phyloP scores from a whole-genome alignment of 768 basidiomycete genomes.

The Botryobasidium botryosum region DNA sequence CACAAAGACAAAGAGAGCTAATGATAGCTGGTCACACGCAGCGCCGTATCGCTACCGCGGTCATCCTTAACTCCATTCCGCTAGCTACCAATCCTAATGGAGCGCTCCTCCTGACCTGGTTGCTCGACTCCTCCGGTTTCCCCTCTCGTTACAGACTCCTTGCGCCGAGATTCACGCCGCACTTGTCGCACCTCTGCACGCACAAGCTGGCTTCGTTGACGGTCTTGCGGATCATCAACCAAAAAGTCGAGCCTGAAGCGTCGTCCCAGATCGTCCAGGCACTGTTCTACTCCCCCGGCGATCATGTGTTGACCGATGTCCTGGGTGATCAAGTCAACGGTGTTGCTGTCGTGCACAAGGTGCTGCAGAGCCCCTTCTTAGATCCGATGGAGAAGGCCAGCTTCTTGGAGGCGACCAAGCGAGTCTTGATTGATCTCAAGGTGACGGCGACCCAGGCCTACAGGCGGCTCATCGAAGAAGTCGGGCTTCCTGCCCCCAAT shows the following conservation, averaged over 20 bases:
- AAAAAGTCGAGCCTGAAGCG: slow-evolving; percentile 83
- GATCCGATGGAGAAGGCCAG: slow-evolving; percentile 47
- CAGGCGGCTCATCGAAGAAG: slow-evolving; percentile 24
- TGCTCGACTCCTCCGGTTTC: slow-evolving; percentile 87
- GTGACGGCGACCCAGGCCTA: slow-evolving; percentile 39
- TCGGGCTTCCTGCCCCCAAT: slow-evolving; percentile 30
- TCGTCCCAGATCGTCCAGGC: slow-evolving; percentile 75
- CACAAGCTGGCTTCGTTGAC: slow-evolving; percentile 95
- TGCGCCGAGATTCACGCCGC: slow-evolving; percentile 91
- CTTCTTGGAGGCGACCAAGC: slow-evolving; percentile 75
- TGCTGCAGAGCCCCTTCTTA: slow-evolving; percentile 73
- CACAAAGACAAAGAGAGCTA: neutral
- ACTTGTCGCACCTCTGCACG: slow-evolving; percentile 90
- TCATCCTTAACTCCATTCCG: slow-evolving; percentile 94
- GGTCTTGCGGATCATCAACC: slow-evolving; percentile 89
- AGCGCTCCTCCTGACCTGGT: slow-evolving; percentile 87
- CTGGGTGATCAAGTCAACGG: slow-evolving; percentile 94
- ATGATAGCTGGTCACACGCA: slow-evolving; percentile 9
- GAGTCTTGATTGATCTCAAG: slow-evolving; percentile 78
- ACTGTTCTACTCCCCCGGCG: slow-evolving; percentile 75
- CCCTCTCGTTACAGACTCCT: slow-evolving; percentile 89
- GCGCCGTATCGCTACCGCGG: slow-evolving; percentile 84
- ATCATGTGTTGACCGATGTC: slow-evolving; percentile 85
- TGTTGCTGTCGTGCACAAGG: slow-evolving; percentile 82
- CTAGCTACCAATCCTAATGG: slow-evolving; percentile 97